Percentiles rank a stretch among this genome's conserved stretches.
Evolutionary conservation across 805 yeast genomes (phyloP).

Genomic region (Starmerella stigmatis): DNA sequence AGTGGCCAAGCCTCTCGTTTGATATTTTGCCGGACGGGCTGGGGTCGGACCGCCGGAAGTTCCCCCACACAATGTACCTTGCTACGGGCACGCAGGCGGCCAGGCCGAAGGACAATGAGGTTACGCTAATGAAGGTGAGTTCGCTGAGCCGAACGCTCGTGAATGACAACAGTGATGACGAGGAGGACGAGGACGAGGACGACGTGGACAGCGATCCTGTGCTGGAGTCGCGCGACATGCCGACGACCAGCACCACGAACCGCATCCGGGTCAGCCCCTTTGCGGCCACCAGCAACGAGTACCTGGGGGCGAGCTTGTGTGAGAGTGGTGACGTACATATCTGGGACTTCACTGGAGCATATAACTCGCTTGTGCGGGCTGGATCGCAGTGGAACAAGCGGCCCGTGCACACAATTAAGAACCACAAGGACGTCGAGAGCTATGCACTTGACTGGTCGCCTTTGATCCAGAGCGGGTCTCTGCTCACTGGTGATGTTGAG

Average conservation of each 20-base stretch:
- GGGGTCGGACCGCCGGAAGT: slow-evolving; percentile 80
- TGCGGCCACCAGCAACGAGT: slow-evolving; percentile 62
- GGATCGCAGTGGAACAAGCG: slow-evolving; percentile 73
- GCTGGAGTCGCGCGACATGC: slow-evolving; percentile 71
- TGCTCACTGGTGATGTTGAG: slow-evolving; percentile 78
- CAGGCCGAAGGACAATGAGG: slow-evolving; percentile 75
- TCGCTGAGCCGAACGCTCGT: slow-evolving; percentile 76
- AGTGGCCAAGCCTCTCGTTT: slow-evolving; percentile 94
- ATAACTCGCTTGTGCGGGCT: slow-evolving; percentile 76
- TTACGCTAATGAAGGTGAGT: slow-evolving; percentile 71
- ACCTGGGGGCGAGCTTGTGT: slow-evolving; percentile 74
- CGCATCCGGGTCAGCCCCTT: slow-evolving; percentile 77
- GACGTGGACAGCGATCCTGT: slow-evolving; percentile 73
- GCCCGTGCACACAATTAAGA: slow-evolving; percentile 70
- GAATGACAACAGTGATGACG: slow-evolving; percentile 74
- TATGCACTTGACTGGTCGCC: slow-evolving; percentile 98
- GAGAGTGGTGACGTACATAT: slow-evolving; percentile 85
- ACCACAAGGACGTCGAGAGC: slow-evolving; percentile 94
- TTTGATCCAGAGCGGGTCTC: slow-evolving; percentile 60
- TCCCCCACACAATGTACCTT: slow-evolving; percentile 76
- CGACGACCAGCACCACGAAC: slow-evolving; percentile 75
- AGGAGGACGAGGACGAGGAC: slow-evolving; percentile 60
- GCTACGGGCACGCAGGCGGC: slow-evolving; percentile 93
- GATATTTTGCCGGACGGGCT: slow-evolving; percentile 78
- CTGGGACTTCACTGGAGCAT: slow-evolving; percentile 70